These are phyloP conservation scores for Schrenkiella parvula DNA, from an alignment of 345 rosid genomes.

Conservation along the genomic window DNA sequence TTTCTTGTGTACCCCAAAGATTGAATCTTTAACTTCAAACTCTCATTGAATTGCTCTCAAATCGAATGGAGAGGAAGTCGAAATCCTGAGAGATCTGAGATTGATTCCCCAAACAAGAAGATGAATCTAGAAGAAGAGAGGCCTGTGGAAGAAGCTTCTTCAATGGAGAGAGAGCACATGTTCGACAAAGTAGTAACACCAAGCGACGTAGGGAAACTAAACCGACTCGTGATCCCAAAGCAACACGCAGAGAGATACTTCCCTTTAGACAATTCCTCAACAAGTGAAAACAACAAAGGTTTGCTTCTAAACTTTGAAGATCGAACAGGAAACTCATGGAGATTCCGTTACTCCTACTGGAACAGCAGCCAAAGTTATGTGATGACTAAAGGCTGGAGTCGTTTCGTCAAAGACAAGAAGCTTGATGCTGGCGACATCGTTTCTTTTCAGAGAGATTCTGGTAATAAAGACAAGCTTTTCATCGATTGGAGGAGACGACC, in stretches of 20 bases:
- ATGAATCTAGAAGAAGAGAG: constrained; percentile 45
- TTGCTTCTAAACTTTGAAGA: constrained; percentile 87
- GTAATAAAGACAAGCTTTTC: constrained; percentile 57
- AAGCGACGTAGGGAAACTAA: constrained; percentile 82
- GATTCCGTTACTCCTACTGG: constrained; percentile 93
- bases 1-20: constrained; percentile 4
- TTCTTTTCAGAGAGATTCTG: constrained; percentile 68
- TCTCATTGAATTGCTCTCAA: background rate
- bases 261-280: constrained; percentile 46
- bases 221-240: constrained; percentile 75
- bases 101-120: constrained; percentile 8
- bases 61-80: background rate
- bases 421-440: constrained; percentile 90
- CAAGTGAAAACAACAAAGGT: constrained; percentile 54
- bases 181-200: constrained; percentile 87
- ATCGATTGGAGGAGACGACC: constrained; percentile 87
- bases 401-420: constrained; percentile 95
- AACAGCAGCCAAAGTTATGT: constrained; percentile 96
- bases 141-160: constrained; percentile 22
- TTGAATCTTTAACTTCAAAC: background rate
- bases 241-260: constrained; percentile 83
- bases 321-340: constrained; percentile 67
- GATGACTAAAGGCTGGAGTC: constrained; percentile 98
- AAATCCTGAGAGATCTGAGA: background rate
- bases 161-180: constrained; percentile 52